A percentile compares a stretch with the other conserved stretches of the same genome.
These are phyloP conservation scores for Tetrapisispora taiwanensis DNA, from an alignment of 805 yeast genomes.

Conservation along the genomic window DNA sequence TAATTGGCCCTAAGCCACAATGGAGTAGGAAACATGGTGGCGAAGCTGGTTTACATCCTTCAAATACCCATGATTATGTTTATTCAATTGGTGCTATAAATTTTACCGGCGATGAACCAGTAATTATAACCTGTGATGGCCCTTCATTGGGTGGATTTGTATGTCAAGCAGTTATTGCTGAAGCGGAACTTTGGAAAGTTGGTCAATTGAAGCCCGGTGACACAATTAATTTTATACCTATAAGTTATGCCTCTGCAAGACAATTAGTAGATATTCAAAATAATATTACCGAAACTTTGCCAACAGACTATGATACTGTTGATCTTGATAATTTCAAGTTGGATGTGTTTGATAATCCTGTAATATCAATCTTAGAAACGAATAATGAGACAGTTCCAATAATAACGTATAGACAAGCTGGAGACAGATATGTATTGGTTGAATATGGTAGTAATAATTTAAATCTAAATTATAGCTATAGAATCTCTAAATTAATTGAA, in stretches of 20 bases:
- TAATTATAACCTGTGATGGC: slow-evolving; percentile 92
- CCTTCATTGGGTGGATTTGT: slow-evolving; percentile 97
- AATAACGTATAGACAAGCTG: slow-evolving; percentile 89
- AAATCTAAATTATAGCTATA: slow-evolving; percentile 77
- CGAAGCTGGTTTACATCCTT: slow-evolving; percentile 95
- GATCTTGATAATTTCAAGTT: slow-evolving; percentile 11
- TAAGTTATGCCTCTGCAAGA: slow-evolving; percentile 59
- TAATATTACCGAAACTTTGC: slow-evolving; percentile 28
- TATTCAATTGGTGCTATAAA: slow-evolving; percentile 94
- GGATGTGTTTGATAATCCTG: slow-evolving; percentile 54
- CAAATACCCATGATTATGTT: slow-evolving; percentile 97
- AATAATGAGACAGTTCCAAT: slow-evolving; percentile 38
- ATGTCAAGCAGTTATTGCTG: slow-evolving; percentile 90
- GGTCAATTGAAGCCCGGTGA: slow-evolving; percentile 98
- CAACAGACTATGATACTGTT: too few relatives aligned
- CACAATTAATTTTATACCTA: slow-evolving; percentile 65
- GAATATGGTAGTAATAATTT: slow-evolving; percentile 86
- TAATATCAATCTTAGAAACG: slow-evolving; percentile 33
- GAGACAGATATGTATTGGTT: slow-evolving; percentile 83
- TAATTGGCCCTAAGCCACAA: slow-evolving; percentile 89
- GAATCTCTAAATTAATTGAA: slow-evolving; percentile 74
- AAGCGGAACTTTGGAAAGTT: slow-evolving; percentile 96
- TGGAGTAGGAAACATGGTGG: slow-evolving; percentile 98
- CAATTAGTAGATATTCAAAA: slow-evolving; percentile 55
- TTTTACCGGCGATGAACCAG: slow-evolving; percentile 98